Conservation (phyloP, 495 filamentous ascomycete genomes). For the Aspergillus baeticus region DNA sequence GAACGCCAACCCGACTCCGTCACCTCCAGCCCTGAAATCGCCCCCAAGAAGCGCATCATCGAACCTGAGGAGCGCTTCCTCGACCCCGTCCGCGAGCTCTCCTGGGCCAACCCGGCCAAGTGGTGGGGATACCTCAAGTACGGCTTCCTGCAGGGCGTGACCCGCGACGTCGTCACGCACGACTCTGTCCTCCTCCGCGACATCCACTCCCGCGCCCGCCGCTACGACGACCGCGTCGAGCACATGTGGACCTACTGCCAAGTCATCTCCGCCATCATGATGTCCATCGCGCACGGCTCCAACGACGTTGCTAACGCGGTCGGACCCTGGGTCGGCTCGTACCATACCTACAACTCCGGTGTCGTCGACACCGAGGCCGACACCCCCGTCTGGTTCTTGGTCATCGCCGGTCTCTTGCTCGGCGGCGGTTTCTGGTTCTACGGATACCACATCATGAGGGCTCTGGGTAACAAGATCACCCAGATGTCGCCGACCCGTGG, state of each 20-base stretch:
- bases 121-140: conserved; percentile 44
- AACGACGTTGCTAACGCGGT: conserved; percentile 75
- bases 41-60: conserved; percentile 22
- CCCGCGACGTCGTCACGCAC: conserved; percentile 56
- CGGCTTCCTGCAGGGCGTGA: conserved; percentile 56
- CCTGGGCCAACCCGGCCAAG: conserved; percentile 33
- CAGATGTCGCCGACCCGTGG: conserved; percentile 67
- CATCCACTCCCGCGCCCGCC: conserved; percentile 58
- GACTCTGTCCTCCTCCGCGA: conserved; percentile 46
- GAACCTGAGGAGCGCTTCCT: conserved; percentile 37
- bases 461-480: conserved; percentile 68
- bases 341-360: conserved; percentile 51
- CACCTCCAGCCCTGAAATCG: conserved; percentile 22
- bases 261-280: conserved; percentile 64
- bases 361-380: conserved; percentile 41
- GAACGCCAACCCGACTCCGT: conserved; percentile 52
- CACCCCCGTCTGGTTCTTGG: conserved; percentile 68
- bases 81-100: conserved; percentile 28
- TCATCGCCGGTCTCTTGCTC: conserved; percentile 55
- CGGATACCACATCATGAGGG: conserved; percentile 69
- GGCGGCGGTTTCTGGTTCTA: conserved; percentile 68
- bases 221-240: conserved; percentile 70
- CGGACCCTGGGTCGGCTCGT: conserved; percentile 66
- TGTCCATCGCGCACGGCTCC: conserved; percentile 72
- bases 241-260: conserved; percentile 71